phyloP scores from a whole-genome alignment of 257 asterid genomes.

The Penstemon davidsonii region DNA sequence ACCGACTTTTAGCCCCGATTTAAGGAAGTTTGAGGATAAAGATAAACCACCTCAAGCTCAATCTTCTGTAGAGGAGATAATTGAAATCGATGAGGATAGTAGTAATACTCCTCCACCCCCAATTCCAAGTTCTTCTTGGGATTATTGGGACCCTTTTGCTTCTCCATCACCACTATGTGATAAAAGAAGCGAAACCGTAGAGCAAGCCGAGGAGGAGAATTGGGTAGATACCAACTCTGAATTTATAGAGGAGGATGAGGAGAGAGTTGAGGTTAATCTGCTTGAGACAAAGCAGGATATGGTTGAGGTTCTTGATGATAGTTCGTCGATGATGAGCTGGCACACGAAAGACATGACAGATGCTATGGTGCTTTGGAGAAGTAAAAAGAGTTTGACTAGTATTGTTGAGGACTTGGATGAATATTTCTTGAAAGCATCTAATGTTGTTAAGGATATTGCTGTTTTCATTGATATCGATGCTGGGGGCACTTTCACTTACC shows the following conservation, averaged over 20 bases:
- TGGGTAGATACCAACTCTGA: conserved; percentile 69
- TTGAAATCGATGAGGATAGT: conserved; percentile 47
- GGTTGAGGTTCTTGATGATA: conserved; percentile 49
- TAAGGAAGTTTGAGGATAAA: conserved; percentile 33
- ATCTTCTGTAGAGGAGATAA: conserved; percentile 43
- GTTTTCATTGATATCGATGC: conserved; percentile 62
- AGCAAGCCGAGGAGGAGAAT: conserved; percentile 55
- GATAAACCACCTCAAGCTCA: conserved; percentile 24
- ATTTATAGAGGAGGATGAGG: conserved; percentile 50
- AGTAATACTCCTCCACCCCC: conserved; percentile 62
- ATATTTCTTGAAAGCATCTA: conserved; percentile 72
- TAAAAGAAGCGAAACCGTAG: conserved; percentile 34
- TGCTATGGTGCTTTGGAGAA: conserved; percentile 66
- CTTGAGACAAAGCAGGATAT: conserved; percentile 29
- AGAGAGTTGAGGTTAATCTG: conserved; percentile 36
- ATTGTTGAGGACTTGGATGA: conserved; percentile 72
- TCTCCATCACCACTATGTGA: conserved; percentile 37
- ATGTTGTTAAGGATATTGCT: conserved; percentile 62
- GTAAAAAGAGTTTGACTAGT: conserved; percentile 52
- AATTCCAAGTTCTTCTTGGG: conserved; percentile 54
- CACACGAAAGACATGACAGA: conserved; percentile 54
- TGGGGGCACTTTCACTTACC: conserved; percentile 50
- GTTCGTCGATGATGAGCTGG: conserved; percentile 52
- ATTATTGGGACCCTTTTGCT: conserved; percentile 65
- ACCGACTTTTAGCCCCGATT: conserved; percentile 69